Conservation (phyloP, 2,329 filamentous ascomycete genomes). For the Epichloe gansuensis region DNA sequence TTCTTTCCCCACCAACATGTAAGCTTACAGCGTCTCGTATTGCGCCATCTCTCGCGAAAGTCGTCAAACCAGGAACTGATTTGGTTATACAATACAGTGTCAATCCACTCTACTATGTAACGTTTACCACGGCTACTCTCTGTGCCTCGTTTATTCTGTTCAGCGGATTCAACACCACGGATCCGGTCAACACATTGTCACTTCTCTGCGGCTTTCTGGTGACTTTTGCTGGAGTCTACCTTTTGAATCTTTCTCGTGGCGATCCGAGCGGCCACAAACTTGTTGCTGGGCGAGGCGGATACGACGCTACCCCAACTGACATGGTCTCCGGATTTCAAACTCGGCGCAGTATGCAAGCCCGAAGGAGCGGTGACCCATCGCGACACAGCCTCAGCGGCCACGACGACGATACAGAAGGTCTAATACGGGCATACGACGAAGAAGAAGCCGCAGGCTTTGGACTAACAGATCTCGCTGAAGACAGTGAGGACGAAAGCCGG, state of each 20-base stretch:
- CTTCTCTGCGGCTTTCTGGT: conserved; percentile 85
- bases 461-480: conserved; percentile 65
- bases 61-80: conserved; percentile 2
- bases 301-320: conserved; percentile 80
- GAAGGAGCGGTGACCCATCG: conserved; percentile 56
- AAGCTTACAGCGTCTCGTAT: conserved; percentile 24
- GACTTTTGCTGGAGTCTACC: conserved; percentile 90
- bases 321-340: conserved; percentile 82
- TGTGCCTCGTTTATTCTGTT: conserved; percentile 94
- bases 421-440: conserved; percentile 83
- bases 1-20: conserved; percentile 97
- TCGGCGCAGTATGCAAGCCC: conserved; percentile 81
- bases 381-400: conserved; percentile 52
- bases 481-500: conserved; percentile 51
- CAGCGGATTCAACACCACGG: conserved; percentile 88
- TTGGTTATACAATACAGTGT: conserved; percentile 45
- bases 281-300: conserved; percentile 46
- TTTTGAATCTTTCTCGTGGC: conserved; percentile 85
- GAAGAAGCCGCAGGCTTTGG: conserved; percentile 64
- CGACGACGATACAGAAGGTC: conserved; percentile 59
- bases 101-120: conserved; percentile 94
- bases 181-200: conserved; percentile 82
- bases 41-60: neutral
- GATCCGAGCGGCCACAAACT: conserved; percentile 70
- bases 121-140: conserved; percentile 88